Percentiles rank a stretch among this genome's conserved stretches.
Conservation (phyloP, 1,284 basidiomycete genomes). For the Rhodotorula mucilaginosa region DNA sequence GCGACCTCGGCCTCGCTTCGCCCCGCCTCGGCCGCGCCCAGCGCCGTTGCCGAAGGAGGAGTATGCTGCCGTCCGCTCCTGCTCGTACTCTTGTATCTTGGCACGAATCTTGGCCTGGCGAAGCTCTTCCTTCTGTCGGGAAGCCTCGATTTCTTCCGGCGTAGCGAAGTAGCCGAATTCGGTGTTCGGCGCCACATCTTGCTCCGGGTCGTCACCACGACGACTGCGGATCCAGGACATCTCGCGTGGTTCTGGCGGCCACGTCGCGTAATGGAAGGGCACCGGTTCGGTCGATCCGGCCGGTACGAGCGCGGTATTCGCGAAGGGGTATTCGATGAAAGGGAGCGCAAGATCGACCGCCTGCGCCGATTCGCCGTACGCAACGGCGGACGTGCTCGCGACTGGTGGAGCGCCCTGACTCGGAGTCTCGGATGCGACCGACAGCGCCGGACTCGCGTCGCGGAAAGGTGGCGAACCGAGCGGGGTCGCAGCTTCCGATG, state of each 20-base stretch:
- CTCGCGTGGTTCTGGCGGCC: conserved; percentile 16
- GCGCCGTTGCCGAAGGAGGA: not conserved
- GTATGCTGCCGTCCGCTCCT: conserved; percentile 4
- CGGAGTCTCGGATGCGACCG: conserved; percentile 11
- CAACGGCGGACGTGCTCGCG: not conserved
- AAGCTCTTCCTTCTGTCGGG: conserved; percentile 3
- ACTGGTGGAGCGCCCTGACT: not conserved
- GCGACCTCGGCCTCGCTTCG: too few species aligned
- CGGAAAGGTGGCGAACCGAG: conserved; percentile 11
- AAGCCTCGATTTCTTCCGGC: conserved; percentile 12
- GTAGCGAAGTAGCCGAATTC: conserved; percentile 24
- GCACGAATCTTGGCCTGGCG: conserved; percentile 15
- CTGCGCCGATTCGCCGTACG: not conserved
- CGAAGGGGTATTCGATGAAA: conserved; percentile 22
- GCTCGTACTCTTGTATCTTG: conserved; percentile 1
- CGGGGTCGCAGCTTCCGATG: conserved; percentile 2
- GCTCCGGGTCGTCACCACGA: conserved; percentile 26
- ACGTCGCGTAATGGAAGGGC: conserved; percentile 23
- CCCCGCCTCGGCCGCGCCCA: not conserved
- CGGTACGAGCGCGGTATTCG: conserved; percentile 28
- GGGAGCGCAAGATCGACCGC: conserved; percentile 15
- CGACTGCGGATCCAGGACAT: conserved; percentile 23
- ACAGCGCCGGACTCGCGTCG: conserved; percentile 17
- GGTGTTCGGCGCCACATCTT: not conserved
- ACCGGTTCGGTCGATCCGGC: conserved; percentile 16